Evolutionary conservation across 371 early-diverging fungal species (phyloP), one percentile per base, ranked within the genome.

Genomic region (Fennellomyces sp.): DNA sequence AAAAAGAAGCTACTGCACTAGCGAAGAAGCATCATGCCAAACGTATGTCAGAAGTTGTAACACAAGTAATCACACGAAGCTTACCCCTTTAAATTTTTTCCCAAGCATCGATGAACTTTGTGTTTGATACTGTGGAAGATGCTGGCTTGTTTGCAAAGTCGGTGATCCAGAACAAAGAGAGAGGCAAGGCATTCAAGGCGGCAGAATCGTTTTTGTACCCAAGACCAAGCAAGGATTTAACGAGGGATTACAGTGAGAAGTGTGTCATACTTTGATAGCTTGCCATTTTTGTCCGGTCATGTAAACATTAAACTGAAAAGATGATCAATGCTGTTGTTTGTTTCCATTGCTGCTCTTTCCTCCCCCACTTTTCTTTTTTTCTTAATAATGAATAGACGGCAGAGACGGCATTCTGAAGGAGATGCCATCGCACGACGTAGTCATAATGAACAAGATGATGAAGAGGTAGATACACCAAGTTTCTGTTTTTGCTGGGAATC

Each of bases 241-340:
- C 66, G 7, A 41, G 50, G 15, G 66, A 66, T 30, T 66, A 45
- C 12, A 66, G 66, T 38, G 66, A 66, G 30, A 39, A 25, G 19
- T 66, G 66, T 41, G 57, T 56, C n/a, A 52, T 66, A 17, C 54
- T 61, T 29, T 66, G 42, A 31, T 35, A 35, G 19, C 33, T 35
- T 38, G 19, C 52, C 52, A 12, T 54, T 38, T 39, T 39, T 54
- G 55, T 33, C 5, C 15, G 3, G 13, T 36, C 39, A 54, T 55
- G 15, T 38, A 55, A 28, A 50, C 39, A 47, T 47, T 27, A 11
- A 6, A 8, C 36, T 26, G 35, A 47, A 21, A 50, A 38, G 21
- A 50, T 5, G 26, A 38, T 8, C 21, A 36, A 13, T 10, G 35
- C 5, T 26, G 10, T 38, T 29, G 17, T 19, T 60, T 38, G 28